These are phyloP conservation scores for Chloropicon primus DNA, from an alignment of 139 green algal species.

Conservation along the genomic window DNA sequence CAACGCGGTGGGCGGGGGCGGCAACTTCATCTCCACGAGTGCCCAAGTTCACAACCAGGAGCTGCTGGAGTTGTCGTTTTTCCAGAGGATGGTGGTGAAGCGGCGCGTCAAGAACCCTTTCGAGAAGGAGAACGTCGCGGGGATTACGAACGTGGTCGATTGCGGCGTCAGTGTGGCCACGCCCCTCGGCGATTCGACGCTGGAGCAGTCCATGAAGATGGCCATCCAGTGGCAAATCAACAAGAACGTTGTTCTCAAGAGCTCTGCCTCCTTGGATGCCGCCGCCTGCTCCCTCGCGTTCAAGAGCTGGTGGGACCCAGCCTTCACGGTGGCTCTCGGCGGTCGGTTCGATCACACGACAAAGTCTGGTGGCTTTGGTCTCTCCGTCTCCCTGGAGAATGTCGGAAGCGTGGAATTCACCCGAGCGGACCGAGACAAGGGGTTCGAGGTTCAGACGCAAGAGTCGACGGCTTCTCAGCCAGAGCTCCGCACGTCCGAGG, in stretches of 20 bases:
- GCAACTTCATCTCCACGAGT: constrained; percentile 33
- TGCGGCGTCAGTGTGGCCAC: constrained; percentile 43
- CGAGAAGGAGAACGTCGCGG: constrained; percentile 51
- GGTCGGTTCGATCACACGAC: constrained; percentile 5
- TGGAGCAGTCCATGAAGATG: not conserved
- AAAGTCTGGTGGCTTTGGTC: not conserved
- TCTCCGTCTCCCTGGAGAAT: not conserved
- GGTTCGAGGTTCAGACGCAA: not conserved
- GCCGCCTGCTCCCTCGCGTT: constrained; percentile 25
- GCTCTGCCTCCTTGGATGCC: constrained; percentile 24
- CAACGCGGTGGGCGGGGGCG: constrained; percentile 7
- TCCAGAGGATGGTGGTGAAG: constrained; percentile 49
- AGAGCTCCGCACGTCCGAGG: not conserved
- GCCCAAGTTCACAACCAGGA: constrained; percentile 34
- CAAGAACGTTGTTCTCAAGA: constrained; percentile 68
- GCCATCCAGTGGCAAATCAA: constrained; percentile 38
- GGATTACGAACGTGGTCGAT: constrained; percentile 75
- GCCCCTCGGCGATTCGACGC: constrained; percentile 12
- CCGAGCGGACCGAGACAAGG: not conserved
- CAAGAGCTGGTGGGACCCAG: constrained; percentile 48
- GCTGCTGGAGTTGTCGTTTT: constrained; percentile 24
- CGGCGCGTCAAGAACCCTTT: constrained; percentile 53
- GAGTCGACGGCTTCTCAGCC: not conserved
- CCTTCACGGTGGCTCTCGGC: constrained; percentile 24
- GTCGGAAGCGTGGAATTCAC: not conserved